phyloP scores from a whole-genome alignment of 306 rosid genomes.

The Quercus berberidifolia region DNA sequence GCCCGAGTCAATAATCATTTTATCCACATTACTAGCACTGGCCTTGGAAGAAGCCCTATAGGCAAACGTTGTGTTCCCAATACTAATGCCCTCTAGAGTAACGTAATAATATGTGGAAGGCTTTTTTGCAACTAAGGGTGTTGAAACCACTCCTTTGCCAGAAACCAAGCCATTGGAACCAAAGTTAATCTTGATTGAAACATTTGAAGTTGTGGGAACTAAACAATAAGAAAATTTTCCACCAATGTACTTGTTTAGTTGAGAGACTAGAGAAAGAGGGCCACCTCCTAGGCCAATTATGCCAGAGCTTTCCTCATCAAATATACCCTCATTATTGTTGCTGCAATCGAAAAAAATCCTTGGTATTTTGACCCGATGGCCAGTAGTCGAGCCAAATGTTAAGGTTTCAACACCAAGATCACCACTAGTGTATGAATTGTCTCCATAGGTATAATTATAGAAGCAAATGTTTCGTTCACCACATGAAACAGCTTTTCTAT shows the following conservation, averaged over 20 bases:
- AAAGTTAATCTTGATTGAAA: slow-evolving; percentile 40
- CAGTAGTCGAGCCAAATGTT: slow-evolving; percentile 10
- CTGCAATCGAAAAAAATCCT: slow-evolving; percentile 41
- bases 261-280: slow-evolving; percentile 47
- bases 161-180: slow-evolving; percentile 29
- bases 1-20: slow-evolving; percentile 53
- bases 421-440: slow-evolving; percentile 39
- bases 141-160: slow-evolving; percentile 18
- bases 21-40: slow-evolving; percentile 19
- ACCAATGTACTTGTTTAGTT: slow-evolving; percentile 21
- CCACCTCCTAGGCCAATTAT: slow-evolving; percentile 57
- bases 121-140: slow-evolving; percentile 22
- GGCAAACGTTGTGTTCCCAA: slow-evolving; percentile 34
- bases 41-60: background rate
- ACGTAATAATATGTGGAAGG: slow-evolving; percentile 26
- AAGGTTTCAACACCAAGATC: slow-evolving; percentile 42
- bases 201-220: background rate
- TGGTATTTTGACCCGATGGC: background rate
- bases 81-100: slow-evolving; percentile 44
- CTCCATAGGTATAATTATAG: slow-evolving; percentile 37
- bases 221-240: slow-evolving; percentile 56
- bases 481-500: background rate
- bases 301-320: slow-evolving; percentile 36
- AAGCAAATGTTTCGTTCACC: background rate
- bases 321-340: slow-evolving; percentile 34